These are phyloP conservation scores for Penicillium sp. DNA, from an alignment of 2,329 filamentous ascomycete genomes.

Conservation along the genomic window DNA sequence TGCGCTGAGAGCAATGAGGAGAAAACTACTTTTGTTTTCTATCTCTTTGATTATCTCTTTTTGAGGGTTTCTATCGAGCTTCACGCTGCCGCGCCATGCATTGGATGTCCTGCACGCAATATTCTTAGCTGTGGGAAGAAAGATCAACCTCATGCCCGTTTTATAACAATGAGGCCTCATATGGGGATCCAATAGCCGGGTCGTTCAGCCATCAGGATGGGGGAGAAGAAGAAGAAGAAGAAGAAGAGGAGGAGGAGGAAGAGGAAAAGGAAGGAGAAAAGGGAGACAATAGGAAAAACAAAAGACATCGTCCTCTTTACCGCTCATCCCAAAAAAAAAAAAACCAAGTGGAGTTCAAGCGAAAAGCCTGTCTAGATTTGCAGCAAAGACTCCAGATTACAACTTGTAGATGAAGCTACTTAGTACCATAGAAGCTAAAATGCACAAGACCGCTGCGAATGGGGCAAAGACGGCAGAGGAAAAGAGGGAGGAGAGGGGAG, in stretches of 20 bases:
- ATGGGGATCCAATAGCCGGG: too few relatives aligned
- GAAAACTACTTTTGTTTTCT: too few relatives aligned
- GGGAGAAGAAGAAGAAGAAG: neutral
- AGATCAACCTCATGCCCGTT: too few relatives aligned
- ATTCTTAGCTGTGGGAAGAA: too few relatives aligned
- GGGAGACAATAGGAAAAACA: neutral
- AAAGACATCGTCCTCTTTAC: conserved; percentile 5
- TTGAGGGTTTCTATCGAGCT: too few relatives aligned
- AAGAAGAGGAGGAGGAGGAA: conserved; percentile 11
- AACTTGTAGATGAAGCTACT: neutral
- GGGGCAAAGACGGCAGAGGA: neutral
- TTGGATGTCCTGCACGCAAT: too few relatives aligned
- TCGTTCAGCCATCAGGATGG: neutral
- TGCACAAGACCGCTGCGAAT: neutral
- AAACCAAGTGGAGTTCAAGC: conserved; percentile 8
- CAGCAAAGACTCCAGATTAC: conserved; percentile 9
- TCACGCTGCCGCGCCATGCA: too few relatives aligned
- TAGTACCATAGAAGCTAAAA: neutral
- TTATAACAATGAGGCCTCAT: too few relatives aligned
- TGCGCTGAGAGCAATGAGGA: too few relatives aligned
- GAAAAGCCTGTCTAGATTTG: conserved; percentile 3
- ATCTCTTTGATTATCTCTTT: too few relatives aligned
- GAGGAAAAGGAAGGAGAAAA: conserved; percentile 1
- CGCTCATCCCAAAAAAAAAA: conserved; percentile 7
- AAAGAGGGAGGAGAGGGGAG: neutral